Evolutionary conservation across 176 grass and related monocot species (phyloP).

Genomic region (Guadua angustifolia): DNA sequence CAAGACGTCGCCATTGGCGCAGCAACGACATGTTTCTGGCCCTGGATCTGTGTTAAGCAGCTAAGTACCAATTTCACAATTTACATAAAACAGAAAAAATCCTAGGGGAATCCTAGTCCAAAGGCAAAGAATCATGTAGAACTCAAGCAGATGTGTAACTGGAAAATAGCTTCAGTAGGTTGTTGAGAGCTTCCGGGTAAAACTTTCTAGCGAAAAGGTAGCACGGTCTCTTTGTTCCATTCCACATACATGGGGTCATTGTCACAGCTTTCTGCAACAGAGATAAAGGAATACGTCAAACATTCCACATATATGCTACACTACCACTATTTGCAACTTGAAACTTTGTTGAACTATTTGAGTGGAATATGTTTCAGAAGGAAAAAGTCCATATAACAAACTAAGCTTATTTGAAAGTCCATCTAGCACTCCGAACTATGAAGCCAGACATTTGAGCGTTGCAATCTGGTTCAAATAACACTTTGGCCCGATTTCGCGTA

Average conservation of each 20-base stretch:
- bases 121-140: conserved; percentile 52
- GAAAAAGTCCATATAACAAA: too few species aligned
- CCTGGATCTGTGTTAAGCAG: conserved; percentile 64
- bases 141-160: conserved; percentile 70
- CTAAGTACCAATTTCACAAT: conserved; percentile 72
- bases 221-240: conserved; percentile 89
- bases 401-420: too few species aligned
- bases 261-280: conserved; percentile 68
- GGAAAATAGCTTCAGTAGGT: conserved; percentile 81
- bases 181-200: conserved; percentile 85
- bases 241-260: conserved; percentile 70
- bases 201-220: conserved; percentile 97
- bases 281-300: conserved; percentile 40
- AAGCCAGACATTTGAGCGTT: too few species aligned
- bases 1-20: conserved; percentile 40
- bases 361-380: conserved; percentile 15
- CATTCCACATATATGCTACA: conserved; percentile 9
- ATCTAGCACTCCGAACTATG: too few species aligned
- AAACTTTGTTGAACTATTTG: conserved; percentile 25
- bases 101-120: conserved; percentile 43
- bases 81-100: conserved; percentile 56
- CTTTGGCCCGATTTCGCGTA: too few species aligned
- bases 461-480: too few species aligned
- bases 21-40: conserved; percentile 47
- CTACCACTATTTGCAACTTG: conserved; percentile 12